Conservation (phyloP, 805 yeast species). For the Pichia occidentalis region DNA sequence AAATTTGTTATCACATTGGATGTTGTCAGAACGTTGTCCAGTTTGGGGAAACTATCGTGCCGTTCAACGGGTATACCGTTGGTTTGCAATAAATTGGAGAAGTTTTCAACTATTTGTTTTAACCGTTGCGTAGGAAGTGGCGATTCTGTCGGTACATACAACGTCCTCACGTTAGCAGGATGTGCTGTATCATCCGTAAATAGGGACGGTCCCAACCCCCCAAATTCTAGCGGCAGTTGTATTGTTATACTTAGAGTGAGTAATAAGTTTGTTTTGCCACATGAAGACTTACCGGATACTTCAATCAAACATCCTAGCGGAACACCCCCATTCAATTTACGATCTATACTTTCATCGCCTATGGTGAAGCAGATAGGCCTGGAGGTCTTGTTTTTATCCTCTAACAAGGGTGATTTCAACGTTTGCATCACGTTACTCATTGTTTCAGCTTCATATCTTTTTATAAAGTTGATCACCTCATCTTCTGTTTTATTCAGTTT, state of each 20-base stretch:
- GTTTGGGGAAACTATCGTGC: conserved; percentile 27
- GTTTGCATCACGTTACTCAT: not conserved
- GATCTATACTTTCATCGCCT: conserved; percentile 48
- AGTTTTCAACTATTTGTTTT: conserved; percentile 34
- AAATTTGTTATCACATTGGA: conserved; percentile 38
- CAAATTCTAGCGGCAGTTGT: conserved; percentile 41
- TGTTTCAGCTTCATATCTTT: conserved; percentile 13
- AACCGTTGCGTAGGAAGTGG: conserved; percentile 62
- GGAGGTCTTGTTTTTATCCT: not conserved
- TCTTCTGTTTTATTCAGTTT: conserved; percentile 28
- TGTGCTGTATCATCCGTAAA: conserved; percentile 9
- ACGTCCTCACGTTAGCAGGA: conserved; percentile 33
- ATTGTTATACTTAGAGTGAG: conserved; percentile 58
- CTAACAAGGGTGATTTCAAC: not conserved
- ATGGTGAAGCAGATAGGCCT: conserved; percentile 35
- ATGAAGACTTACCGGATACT: conserved; percentile 75
- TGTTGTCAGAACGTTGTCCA: conserved; percentile 27
- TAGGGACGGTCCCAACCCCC: conserved; percentile 38
- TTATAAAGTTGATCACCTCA: conserved; percentile 24
- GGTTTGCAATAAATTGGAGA: conserved; percentile 26
- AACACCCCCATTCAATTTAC: conserved; percentile 44
- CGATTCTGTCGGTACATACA: conserved; percentile 78
- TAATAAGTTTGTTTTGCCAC: conserved; percentile 80
- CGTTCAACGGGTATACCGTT: conserved; percentile 23
- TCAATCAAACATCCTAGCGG: conserved; percentile 57